Base-by-base conservation (phyloP, 2,329 filamentous ascomycete genomes). In the Cordyceps militaris region DNA sequence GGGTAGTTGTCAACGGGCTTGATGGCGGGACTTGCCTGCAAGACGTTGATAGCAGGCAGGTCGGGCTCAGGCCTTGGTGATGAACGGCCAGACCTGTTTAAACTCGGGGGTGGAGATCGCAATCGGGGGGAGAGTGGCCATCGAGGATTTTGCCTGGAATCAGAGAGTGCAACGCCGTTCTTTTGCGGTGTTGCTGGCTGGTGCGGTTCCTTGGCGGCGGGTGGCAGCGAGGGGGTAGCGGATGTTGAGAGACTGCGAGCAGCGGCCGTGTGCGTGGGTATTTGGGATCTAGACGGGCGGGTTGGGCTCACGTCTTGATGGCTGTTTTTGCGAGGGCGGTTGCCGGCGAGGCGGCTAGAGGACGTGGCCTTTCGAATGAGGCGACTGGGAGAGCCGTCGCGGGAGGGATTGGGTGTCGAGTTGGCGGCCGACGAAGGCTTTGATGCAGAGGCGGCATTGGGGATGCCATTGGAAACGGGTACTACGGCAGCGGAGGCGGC, bases 81-180 rank as follows among this genome's bases (percentile, higher is more conserved):
- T 56, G 70, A 74, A 63, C 71, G 72, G 52, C 74, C 76, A 62
- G 73, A 75, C 60, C 74, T 78, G 66, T 73, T 76, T 57, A 76
- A 67, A 55, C 75, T 68, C 13, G 88, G 88, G 21, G 89, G 88
- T 56, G 89, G 89, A 8, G 89, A 91, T 69, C 86, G 88, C 62
- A 94, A 70, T 61, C 89, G 82, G 47, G 89, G 89, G 48, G 89
- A 92, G 61, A 87, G 74, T 26, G 89, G 88, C 88, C 89, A 93
- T 71, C 86, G 82, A 61, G 84, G 84, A 55, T 79, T 79, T 58
- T 85, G 80, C 66, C 70, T 79, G 42, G 78, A 66, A 54, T 87
- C 79, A 53, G 76, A 69, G 51, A 71, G 67, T 61, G 75, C 67
- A 24, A 75, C 69, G 5, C 80, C 42, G 56, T 36, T 74, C 70